Base-by-base conservation (phyloP, 106 monocot species). In the Amphibolis antarctica region DNA sequence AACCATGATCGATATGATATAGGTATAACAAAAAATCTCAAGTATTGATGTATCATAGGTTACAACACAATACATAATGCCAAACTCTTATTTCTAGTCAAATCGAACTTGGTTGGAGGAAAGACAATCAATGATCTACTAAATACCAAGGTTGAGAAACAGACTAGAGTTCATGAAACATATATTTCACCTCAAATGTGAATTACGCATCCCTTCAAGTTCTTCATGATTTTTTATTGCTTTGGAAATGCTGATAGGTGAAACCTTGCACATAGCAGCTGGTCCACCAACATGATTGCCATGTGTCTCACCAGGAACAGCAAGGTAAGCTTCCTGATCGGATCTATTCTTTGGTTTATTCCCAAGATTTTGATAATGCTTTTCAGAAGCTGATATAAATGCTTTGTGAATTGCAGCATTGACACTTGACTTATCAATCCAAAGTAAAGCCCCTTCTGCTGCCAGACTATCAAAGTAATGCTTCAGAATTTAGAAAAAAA, bases 351-450 rank as follows among this genome's bases (percentile, higher is more conserved):
- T 69, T 26, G 17, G 47, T 63, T 55, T 62, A 30, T 53, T 69
- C 55, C 24, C 66, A 69, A 51, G 31, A 66, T 60, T 70, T 60
- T 21, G 56, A 46, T 46, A 30, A 69, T 78, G 54, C 66, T 62
- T 76, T 26, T 79, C 75, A 69, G 79, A 84, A 64, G 83, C 79
- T 65, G 89, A 79, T 55, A 44, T 77, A 56, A 89, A 89, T 59
- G 71, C 75, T 59, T 71, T 80, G 48, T 76, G 83, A 71, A 96
- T 82, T 68, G 89, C 89, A 71, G 93, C 83, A 86, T 96, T 96
- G 44, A 78, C 71, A 80, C 64, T 86, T 68, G 89, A 86, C 26
- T 75, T 53, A 68, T 96, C 94, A 26, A 96, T 57, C 86, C 86
- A 84, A 13, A 96, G 71, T 30, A 75, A 79, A 63, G 66, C 69